A percentile compares a stretch with the other conserved stretches of the same genome.
phyloP scores from a whole-genome alignment of 495 filamentous ascomycete species.

The Bryoglossum gracile region DNA sequence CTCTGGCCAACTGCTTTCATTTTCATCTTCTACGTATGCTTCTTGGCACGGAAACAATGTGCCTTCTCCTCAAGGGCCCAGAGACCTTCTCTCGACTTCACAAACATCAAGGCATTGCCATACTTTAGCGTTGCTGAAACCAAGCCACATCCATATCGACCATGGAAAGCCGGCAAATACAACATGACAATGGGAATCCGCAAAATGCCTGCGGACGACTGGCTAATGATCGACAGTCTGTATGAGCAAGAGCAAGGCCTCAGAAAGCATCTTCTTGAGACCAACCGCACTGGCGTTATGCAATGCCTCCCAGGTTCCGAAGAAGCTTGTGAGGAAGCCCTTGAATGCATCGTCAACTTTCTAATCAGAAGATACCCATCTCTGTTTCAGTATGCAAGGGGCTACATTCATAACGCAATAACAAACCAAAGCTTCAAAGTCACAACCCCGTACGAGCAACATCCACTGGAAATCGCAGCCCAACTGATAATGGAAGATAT shows the following conservation, averaged over 20 bases:
- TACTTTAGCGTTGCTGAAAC: constrained; percentile 5
- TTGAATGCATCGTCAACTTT: constrained; percentile 45
- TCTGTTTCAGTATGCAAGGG: constrained; percentile 32
- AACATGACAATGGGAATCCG: constrained; percentile 48
- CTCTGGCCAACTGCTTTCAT: no score
- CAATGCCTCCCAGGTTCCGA: constrained; percentile 42
- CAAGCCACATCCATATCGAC: constrained; percentile 12
- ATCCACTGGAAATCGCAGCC: constrained; percentile 46
- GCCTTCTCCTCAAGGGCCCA: background rate
- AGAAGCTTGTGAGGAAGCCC: constrained; percentile 41
- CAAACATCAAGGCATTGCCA: constrained; percentile 4
- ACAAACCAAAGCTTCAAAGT: constrained; percentile 42
- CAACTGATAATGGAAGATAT: constrained; percentile 50
- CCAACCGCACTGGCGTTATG: constrained; percentile 37
- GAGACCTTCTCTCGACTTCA: constrained; percentile 9
- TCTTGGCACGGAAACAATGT: background rate
- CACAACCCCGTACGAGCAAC: constrained; percentile 19
- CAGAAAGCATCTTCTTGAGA: constrained; percentile 35
- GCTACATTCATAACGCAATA: constrained; percentile 38
- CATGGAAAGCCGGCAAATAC: constrained; percentile 20
- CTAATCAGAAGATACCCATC: constrained; percentile 39
- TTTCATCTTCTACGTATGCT: background rate
- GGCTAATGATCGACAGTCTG: constrained; percentile 46
- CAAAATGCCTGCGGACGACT: constrained; percentile 41
- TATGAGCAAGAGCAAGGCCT: constrained; percentile 43